phyloP scores from a whole-genome alignment of 176 grass and related monocot species.

The bread wheat (Triticum aestivum) region IWGSC_CS_RefSeq_v2.1 NC_057801.1:414264296-414264795 shows the following conservation, averaged over 20 bases:
- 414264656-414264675: slow-evolving; percentile 92
- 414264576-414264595: slow-evolving; percentile 28
- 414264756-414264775: slow-evolving; percentile 8
- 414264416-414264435: slow-evolving; percentile 17
- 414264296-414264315: slow-evolving; percentile 96
- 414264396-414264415: slow-evolving; percentile 75
- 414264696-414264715: slow-evolving; percentile 71
- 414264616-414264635: slow-evolving; percentile 85
- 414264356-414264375: slow-evolving; percentile 95
- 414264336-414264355: slow-evolving; percentile 94
- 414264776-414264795: not conserved
- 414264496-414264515: slow-evolving; percentile 1
- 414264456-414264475: not conserved
- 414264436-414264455: not conserved
- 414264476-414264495: slow-evolving; percentile 10
- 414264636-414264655: slow-evolving; percentile 95
- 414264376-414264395: slow-evolving; percentile 91
- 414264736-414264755: slow-evolving; percentile 10
- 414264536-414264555: not conserved
- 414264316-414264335: slow-evolving; percentile 85
- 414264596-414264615: slow-evolving; percentile 79
- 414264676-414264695: slow-evolving; percentile 90
- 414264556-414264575: not conserved
- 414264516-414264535: not conserved
- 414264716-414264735: slow-evolving; percentile 61